Evolutionary conservation across 345 rosid genomes (phyloP).

Genomic region (Heritiera littoralis): DNA sequence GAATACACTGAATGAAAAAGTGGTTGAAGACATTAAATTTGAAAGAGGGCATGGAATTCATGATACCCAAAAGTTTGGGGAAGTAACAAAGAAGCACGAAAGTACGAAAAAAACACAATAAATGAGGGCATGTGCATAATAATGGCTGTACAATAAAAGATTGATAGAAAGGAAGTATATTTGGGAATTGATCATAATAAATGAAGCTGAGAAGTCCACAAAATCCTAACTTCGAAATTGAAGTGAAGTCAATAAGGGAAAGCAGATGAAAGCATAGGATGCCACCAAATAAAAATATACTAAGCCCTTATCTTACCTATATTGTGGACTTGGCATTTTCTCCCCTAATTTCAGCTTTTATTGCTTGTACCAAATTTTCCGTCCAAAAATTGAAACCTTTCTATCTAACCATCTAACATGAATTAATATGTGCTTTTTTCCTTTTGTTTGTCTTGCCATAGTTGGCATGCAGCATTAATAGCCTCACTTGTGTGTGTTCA

Average conservation of each 20-base stretch:
- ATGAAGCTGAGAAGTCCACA: slow-evolving; percentile 3
- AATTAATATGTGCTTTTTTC: neutral
- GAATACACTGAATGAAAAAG: no score
- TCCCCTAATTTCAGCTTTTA: slow-evolving; percentile 1
- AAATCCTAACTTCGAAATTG: neutral
- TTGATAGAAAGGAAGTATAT: neutral
- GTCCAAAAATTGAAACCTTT: neutral
- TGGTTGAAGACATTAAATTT: neutral
- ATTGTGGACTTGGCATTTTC: neutral
- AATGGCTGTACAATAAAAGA: neutral
- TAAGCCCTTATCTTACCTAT: neutral
- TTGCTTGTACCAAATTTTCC: neutral
- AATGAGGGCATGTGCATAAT: slow-evolving; percentile 1
- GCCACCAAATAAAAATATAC: neutral
- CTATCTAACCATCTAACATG: neutral
- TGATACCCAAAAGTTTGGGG: neutral
- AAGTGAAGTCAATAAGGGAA: neutral
- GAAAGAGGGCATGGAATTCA: neutral
- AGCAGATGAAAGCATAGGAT: neutral
- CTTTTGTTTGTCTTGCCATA: neutral
- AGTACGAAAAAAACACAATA: neutral
- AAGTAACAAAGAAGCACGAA: neutral
- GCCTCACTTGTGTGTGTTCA: neutral
- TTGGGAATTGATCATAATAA: neutral
- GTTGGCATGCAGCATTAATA: neutral